Percentiles rank a stretch among this genome's conserved stretches.
Conservation (phyloP, 176 grass and related monocot genomes). For the Avena eriantha region DNA sequence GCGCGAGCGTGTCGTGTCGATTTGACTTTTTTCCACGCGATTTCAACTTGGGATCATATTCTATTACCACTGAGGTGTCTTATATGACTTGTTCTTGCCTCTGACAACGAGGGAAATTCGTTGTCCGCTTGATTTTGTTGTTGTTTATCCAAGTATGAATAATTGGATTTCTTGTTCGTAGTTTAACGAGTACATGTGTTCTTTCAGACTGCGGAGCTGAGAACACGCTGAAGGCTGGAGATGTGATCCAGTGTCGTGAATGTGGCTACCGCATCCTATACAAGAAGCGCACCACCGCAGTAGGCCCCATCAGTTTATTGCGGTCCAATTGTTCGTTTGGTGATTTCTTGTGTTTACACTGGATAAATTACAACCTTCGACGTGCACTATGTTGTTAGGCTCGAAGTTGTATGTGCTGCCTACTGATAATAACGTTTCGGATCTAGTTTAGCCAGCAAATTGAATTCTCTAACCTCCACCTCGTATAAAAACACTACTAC, state of each 20-base stretch:
- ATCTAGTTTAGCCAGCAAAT: neutral
- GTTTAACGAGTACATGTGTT: neutral
- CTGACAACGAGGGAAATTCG: neutral
- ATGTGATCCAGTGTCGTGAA: conserved; percentile 61
- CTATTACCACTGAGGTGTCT: too few relatives aligned
- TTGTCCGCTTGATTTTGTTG: neutral
- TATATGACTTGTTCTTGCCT: too few relatives aligned
- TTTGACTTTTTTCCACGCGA: neutral
- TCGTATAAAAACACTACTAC: neutral
- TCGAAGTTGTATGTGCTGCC: neutral
- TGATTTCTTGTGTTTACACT: neutral
- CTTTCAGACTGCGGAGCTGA: conserved; percentile 46
- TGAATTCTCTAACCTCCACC: neutral
- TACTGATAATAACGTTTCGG: neutral
- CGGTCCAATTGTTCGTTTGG: neutral
- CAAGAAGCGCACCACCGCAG: conserved; percentile 60
- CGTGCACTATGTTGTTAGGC: neutral
- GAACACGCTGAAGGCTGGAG: conserved; percentile 56
- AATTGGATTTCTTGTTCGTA: neutral
- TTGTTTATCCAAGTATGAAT: neutral
- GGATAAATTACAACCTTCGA: neutral
- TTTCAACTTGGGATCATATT: too few relatives aligned
- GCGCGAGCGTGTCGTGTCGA: too few relatives aligned
- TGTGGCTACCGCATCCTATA: conserved; percentile 66
- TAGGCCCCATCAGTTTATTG: conserved; percentile 7